Evolutionary conservation across 106 monocot species (phyloP).

Genomic region (Narthecium ossifragum): DNA sequence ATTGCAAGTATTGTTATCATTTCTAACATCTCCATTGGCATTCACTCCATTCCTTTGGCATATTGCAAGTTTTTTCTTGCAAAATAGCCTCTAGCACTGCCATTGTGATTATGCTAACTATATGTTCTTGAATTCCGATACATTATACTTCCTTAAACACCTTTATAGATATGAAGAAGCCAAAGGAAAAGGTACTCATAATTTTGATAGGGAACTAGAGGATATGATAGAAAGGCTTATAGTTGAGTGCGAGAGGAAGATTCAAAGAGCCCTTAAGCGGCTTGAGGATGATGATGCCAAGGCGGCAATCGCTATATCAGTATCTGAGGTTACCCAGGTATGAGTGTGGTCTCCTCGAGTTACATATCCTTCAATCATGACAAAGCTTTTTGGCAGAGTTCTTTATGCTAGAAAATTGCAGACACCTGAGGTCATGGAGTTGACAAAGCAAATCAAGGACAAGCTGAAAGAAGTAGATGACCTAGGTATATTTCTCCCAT

Average conservation of each 20-base stretch:
- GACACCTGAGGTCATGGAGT: conserved; percentile 65
- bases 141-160: conserved; percentile 18
- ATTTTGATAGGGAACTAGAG: conserved; percentile 84
- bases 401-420: too few relatives aligned
- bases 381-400: too few relatives aligned
- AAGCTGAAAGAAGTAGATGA: conserved; percentile 79
- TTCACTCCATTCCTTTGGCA: too few relatives aligned
- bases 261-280: conserved; percentile 89
- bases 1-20: too few relatives aligned
- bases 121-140: too few relatives aligned
- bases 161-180: conserved; percentile 84
- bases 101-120: too few relatives aligned
- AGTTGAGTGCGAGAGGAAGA: conserved; percentile 90
- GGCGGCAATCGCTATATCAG: conserved; percentile 93
- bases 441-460: conserved; percentile 91
- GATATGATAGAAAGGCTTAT: conserved; percentile 88
- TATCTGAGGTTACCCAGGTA: conserved; percentile 86
- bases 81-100: background rate
- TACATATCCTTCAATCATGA: background rate
- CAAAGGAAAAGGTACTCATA: conserved; percentile 52
- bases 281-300: conserved; percentile 88
- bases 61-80: too few relatives aligned
- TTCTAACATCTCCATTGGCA: too few relatives aligned
- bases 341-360: too few relatives aligned
- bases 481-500: too few relatives aligned